A percentile compares a stretch with the other conserved stretches of the same genome.
Evolutionary conservation across 495 filamentous ascomycete genomes (phyloP).

Genomic region (Trichoderma orchidacearum): DNA sequence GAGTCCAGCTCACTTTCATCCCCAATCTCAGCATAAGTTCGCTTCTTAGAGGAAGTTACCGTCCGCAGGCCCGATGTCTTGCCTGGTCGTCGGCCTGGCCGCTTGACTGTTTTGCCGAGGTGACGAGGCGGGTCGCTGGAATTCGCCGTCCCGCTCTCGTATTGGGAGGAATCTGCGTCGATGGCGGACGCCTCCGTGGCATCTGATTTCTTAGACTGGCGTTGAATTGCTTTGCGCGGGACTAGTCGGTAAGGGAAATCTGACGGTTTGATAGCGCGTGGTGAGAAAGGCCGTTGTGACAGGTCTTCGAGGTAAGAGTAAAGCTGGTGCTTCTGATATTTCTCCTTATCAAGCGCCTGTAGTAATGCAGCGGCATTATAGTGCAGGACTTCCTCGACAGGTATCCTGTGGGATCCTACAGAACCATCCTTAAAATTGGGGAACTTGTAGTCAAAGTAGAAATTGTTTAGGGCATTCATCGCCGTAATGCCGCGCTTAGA

Average conservation of each 20-base stretch:
- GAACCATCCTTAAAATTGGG: neutral
- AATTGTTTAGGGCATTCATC: neutral
- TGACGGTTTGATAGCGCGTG: neutral
- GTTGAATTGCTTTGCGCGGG: neutral
- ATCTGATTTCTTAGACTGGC: neutral
- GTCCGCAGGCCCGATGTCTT: constrained; percentile 20
- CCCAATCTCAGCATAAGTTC: constrained; percentile 20
- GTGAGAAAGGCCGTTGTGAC: neutral
- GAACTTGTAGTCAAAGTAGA: constrained; percentile 1
- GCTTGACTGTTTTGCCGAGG: neutral
- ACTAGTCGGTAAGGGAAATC: neutral
- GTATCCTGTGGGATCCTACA: neutral
- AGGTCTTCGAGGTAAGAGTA: neutral
- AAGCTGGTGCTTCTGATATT: neutral
- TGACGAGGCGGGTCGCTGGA: constrained; percentile 7
- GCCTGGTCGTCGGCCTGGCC: constrained; percentile 12
- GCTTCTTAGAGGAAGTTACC: constrained; percentile 15
- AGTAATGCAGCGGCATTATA: constrained; percentile 1
- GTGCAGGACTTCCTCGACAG: neutral
- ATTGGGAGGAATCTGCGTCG: neutral
- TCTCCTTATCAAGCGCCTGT: neutral
- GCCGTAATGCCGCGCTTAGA: neutral
- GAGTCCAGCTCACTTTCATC: constrained; percentile 6
- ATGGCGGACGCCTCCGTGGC: neutral
- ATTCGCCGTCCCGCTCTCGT: neutral